Percentiles rank a stretch among this genome's conserved stretches.
Evolutionary conservation across 495 filamentous ascomycete genomes (phyloP).

Genomic region (Penicillium mononematosum): DNA sequence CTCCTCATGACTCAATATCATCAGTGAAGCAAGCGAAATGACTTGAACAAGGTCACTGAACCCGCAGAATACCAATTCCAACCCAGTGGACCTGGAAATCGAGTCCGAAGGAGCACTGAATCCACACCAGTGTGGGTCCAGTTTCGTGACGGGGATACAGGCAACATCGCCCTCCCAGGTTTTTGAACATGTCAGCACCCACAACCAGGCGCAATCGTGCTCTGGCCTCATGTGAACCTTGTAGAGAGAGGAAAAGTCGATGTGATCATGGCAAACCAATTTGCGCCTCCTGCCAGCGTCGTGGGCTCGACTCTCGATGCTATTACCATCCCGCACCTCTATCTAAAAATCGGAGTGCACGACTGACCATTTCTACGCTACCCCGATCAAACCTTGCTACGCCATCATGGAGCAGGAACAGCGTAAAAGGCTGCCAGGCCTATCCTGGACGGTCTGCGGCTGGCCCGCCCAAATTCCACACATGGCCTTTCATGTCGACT

Average conservation of each 20-base stretch:
- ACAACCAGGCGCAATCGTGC: constrained; percentile 19
- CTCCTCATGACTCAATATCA: background rate
- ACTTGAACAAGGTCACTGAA: background rate
- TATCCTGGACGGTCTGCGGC: constrained; percentile 5
- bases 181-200: constrained; percentile 14
- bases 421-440: background rate
- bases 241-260: constrained; percentile 17
- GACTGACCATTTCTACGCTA: constrained; percentile 5
- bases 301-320: constrained; percentile 18
- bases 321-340: constrained; percentile 25
- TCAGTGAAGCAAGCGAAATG: background rate
- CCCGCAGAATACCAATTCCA: background rate
- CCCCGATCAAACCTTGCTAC: constrained; percentile 6
- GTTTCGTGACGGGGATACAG: too few relatives aligned
- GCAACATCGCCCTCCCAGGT: background rate
- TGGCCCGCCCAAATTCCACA: constrained; percentile 18
- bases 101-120: background rate
- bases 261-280: constrained; percentile 24
- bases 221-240: constrained; percentile 25
- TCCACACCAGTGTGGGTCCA: background rate
- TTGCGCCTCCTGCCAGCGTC: constrained; percentile 20
- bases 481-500: constrained; percentile 24
- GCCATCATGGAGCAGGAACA: constrained; percentile 4
- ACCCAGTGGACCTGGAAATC: constrained; percentile 1
- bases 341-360: constrained; percentile 13